Conservation (phyloP, 208 protist genomes). For the Leishmania tropica region DNA sequence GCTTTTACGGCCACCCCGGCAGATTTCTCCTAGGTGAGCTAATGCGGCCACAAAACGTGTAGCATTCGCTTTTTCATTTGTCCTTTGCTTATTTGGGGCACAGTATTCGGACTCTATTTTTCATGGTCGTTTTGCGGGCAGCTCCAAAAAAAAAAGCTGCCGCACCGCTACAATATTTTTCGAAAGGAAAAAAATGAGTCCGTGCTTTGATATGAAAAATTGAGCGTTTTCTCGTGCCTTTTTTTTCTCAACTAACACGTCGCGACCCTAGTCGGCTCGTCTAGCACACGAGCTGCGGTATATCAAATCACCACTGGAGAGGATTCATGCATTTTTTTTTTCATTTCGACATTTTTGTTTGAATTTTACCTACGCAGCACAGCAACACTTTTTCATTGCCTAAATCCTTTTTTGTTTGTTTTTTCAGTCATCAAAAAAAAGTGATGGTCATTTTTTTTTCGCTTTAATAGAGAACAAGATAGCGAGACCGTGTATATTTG, state of each 20-base stretch:
- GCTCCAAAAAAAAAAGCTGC: not conserved
- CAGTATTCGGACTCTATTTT: not conserved
- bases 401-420: not conserved
- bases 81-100: not conserved
- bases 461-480: not conserved
- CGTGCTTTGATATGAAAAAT: not conserved
- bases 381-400: slow-evolving; percentile 1
- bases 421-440: slow-evolving; percentile 17
- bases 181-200: not conserved
- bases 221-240: not conserved
- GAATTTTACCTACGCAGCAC: not conserved
- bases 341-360: slow-evolving; percentile 8
- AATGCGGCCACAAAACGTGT: not conserved
- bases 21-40: not conserved
- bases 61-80: not conserved
- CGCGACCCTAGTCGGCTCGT: not conserved
- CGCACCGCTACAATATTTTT: slow-evolving; percentile 9
- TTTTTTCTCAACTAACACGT: not conserved
- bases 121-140: not conserved
- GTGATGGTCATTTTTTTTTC: not conserved
- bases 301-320: not conserved
- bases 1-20: too few relatives aligned
- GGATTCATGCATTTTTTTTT: not conserved
- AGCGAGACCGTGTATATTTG: not conserved
- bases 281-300: not conserved